phyloP scores from a whole-genome alignment of 768 basidiomycete species.

The Collybia sordida region DNA sequence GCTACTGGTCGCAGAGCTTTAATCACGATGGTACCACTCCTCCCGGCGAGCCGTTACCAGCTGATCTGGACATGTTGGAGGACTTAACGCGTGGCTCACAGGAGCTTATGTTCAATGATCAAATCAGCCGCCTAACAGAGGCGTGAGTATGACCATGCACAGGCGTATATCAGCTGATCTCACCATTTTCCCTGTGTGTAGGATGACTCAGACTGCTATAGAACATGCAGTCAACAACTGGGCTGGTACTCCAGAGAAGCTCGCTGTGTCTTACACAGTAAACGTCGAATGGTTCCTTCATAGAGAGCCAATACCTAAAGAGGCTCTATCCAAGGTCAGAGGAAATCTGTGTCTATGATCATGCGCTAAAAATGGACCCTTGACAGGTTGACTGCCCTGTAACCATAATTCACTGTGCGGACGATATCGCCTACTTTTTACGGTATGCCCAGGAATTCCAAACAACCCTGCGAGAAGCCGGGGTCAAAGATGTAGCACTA shows the following conservation, averaged over 20 bases:
- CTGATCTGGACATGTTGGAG: constrained; percentile 13
- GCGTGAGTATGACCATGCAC: constrained; percentile 3
- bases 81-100: constrained; percentile 20
- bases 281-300: constrained; percentile 12
- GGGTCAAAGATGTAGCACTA: constrained; percentile 8
- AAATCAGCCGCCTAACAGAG: constrained; percentile 7
- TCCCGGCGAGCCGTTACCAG: background rate
- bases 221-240: constrained; percentile 9
- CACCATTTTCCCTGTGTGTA: background rate
- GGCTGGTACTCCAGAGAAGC: constrained; percentile 11
- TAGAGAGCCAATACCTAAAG: constrained; percentile 1
- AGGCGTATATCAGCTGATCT: background rate
- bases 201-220: constrained; percentile 7
- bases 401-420: constrained; percentile 14
- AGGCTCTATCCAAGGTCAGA: constrained; percentile 8
- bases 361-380: background rate
- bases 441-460: constrained; percentile 10
- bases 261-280: constrained; percentile 5
- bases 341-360: background rate
- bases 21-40: constrained; percentile 1
- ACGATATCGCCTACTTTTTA: constrained; percentile 12
- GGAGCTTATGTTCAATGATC: constrained; percentile 8
- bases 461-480: constrained; percentile 5
- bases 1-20: constrained; percentile 21
- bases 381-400: constrained; percentile 11